These are phyloP conservation scores for Xanthoconium purpureum DNA, from an alignment of 768 basidiomycete species.

Conservation along the genomic window DNA sequence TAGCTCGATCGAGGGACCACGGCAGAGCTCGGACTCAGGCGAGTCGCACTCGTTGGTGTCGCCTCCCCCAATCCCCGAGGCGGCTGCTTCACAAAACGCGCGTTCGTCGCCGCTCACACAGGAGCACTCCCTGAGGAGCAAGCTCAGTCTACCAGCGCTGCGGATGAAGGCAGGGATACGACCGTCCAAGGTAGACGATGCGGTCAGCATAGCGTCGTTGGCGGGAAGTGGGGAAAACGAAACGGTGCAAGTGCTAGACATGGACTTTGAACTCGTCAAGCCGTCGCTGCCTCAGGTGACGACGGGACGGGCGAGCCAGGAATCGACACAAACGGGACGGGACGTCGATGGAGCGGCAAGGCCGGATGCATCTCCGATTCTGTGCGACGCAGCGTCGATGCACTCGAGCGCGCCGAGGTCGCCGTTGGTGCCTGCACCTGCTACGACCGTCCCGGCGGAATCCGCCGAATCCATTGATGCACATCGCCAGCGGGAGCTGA, in stretches of 20 bases:
- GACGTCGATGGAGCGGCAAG: slow-evolving; percentile 16
- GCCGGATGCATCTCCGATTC: slow-evolving; percentile 18
- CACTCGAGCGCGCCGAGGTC: slow-evolving; percentile 32
- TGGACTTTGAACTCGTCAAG: slow-evolving; percentile 76
- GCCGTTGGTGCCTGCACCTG: slow-evolving; percentile 17
- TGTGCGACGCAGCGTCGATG: slow-evolving; percentile 43
- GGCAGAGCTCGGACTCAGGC: slow-evolving; percentile 25
- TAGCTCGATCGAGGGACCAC: slow-evolving; percentile 22
- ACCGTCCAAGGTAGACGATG: slow-evolving; percentile 29
- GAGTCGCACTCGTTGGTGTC: slow-evolving; percentile 39
- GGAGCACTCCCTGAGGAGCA: slow-evolving; percentile 46
- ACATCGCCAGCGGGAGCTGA: slow-evolving; percentile 71
- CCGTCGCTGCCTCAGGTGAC: slow-evolving; percentile 48
- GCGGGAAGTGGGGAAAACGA: slow-evolving; percentile 39
- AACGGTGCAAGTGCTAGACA: slow-evolving; percentile 72
- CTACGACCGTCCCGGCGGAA: slow-evolving; percentile 7
- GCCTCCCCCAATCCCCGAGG: slow-evolving; percentile 40
- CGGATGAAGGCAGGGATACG: slow-evolving; percentile 39
- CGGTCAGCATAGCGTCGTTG: slow-evolving; percentile 25
- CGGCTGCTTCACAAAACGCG: slow-evolving; percentile 34
- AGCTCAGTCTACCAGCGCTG: slow-evolving; percentile 68
- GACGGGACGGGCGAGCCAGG: slow-evolving; percentile 49
- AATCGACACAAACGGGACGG: slow-evolving; percentile 41
- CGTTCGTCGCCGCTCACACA: slow-evolving; percentile 28
- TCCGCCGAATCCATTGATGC: slow-evolving; percentile 42